Evolutionary conservation across 305 asterid species (phyloP), one percentile per base, ranked within the genome.

Genomic region (Solanum hybrid): DNA sequence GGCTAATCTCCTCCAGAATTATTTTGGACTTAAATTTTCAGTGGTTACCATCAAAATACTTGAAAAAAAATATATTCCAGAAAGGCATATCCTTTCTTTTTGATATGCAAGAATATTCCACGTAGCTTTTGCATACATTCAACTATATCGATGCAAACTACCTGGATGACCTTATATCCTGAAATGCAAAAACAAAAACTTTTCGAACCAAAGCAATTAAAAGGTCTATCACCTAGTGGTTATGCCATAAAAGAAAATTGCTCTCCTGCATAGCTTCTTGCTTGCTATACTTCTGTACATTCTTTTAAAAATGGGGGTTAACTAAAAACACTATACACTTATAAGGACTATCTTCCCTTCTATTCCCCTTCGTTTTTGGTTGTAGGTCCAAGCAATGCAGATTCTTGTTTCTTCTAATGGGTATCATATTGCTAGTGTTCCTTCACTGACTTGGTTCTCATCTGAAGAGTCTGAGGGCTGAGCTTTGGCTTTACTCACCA

Each of bases 381-480:
- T 37, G 17, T 39, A 32, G 37, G 76, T 22, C 81, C 61, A 81
- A 89, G 68, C 79, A 79, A 45, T 39, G 86, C 91, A 51, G 89
- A 86, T 87, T 15, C 88, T 26, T 84, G 77, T 31, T 51, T 51
- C 88, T 84, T 84, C 88, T 31, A 84, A 57, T 32, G 31, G 22
- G 8, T 79, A 51, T 90, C 90, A 94, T 68, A 90, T 70, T 78
- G 94, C 93, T 84, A 94, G 91, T 13, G 94, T 91, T 89, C 98
- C 99, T 93, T 96, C 98, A 4, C 94, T 57, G 80, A 94, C 68
- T 79, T 93, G 95, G 91, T 92, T 93, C 87, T 96, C 99, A 38
- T 97, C 99, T 22, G 94, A 90, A 36, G 94, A 86, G 80, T 97
- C 99, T 1, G 94, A 45, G 45, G 91, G 88, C 88, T 90, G 92